Evolutionary conservation across 2,329 filamentous ascomycete species (phyloP), one percentile per base, ranked within the genome.

Genomic region (Botrytis byssoidea): DNA sequence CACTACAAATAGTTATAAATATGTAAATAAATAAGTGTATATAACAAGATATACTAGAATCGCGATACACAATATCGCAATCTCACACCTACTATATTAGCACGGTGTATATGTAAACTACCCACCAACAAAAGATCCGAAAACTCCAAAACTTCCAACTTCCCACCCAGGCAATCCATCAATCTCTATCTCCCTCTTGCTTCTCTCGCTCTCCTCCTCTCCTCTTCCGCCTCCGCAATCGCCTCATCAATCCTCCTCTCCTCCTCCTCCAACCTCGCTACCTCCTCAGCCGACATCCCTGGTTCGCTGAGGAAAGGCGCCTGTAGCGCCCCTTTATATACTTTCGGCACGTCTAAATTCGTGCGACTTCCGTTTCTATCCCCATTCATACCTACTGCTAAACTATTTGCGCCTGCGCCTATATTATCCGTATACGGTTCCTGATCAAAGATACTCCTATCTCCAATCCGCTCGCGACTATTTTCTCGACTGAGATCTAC

Each of bases 171-270:
- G n/a, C 25, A 5, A 46, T 16, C 25, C 16, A n/a, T n/a, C 16
- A n/a, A 18, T 22, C 9, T 32, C 25, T 16, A 55, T 35, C 67
- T 42, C 18, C 66, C 35, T 42, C 51, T 70, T 37, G 12, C 37
- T n/a, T 68, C 65, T 8, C 71, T 42, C 42, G 35, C 65, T 16
- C 71, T 70, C 72, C 75, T 68, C 55, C 76, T 68, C 35, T 73
- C 73, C 35, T 46, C 51, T n/a, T 79, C 79, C 29, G 78, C 77
- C 44, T 78, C 78, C 60, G 78, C 79, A 71, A 80, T 80, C 46
- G 79, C 79, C 59, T 75, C 77, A 73, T 80, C 79, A 32, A 80
- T 80, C 68, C 76, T 77, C 73, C 78, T 76, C 76, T 81, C 79
- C 64, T 80, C 79, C 35, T 81, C 79, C 55, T 80, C 79, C 66